Conservation (phyloP, 805 yeast genomes). For the Nakazawaea peltata region DNA sequence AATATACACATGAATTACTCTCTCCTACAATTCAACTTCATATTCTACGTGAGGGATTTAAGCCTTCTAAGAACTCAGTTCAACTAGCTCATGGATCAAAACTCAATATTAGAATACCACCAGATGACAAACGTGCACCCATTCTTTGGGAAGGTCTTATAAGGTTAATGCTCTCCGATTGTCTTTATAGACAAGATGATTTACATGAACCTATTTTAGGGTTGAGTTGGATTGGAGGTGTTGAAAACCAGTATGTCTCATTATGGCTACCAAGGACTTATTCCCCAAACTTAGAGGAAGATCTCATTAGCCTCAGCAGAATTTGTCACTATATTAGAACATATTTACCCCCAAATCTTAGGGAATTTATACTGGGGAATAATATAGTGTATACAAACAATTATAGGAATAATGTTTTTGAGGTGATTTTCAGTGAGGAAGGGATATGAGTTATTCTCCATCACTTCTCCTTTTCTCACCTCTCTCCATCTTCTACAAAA, state of each 20-base stretch:
- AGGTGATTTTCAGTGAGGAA: too few relatives aligned
- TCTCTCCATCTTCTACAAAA: too few relatives aligned
- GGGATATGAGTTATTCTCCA: too few relatives aligned
- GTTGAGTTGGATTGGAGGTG: constrained; percentile 3
- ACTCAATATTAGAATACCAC: constrained; percentile 8
- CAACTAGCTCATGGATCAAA: constrained; percentile 7
- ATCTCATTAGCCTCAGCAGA: constrained; percentile 5
- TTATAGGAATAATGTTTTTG: too few relatives aligned
- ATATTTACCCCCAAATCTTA: background rate
- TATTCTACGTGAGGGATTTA: constrained; percentile 9
- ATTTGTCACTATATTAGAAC: constrained; percentile 3
- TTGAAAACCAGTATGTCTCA: background rate
- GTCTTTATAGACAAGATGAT: background rate
- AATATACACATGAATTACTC: too few relatives aligned
- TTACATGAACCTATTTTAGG: constrained; percentile 9
- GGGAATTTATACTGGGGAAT: background rate
- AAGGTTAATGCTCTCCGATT: background rate
- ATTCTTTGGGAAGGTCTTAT: constrained; percentile 9
- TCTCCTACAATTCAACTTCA: too few relatives aligned
- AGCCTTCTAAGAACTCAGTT: constrained; percentile 4
- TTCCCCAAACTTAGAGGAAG: background rate
- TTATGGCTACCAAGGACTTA: constrained; percentile 7
- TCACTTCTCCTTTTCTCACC: too few relatives aligned
- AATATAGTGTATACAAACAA: constrained; percentile 7
- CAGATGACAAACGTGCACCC: background rate